These are phyloP conservation scores for Maudiozyma humilis DNA, from an alignment of 1,139 yeast species.

Conservation along the genomic window DNA sequence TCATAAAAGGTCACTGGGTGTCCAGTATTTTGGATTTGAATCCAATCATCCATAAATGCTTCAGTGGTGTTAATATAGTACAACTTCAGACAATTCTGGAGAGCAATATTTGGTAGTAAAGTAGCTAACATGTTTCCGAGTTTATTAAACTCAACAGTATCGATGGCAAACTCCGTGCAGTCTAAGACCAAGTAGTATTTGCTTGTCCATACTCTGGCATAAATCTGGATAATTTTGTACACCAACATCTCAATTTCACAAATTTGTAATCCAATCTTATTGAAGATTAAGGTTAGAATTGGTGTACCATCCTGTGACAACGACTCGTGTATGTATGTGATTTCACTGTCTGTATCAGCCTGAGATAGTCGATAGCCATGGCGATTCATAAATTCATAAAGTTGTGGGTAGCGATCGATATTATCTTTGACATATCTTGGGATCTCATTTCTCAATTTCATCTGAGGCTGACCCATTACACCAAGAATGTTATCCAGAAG, in stretches of 20 bases:
- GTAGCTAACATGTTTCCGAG: constrained; percentile 33
- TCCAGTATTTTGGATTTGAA: constrained; percentile 16
- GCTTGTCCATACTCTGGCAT: constrained; percentile 66
- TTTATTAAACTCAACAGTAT: constrained; percentile 15
- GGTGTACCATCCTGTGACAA: constrained; percentile 70
- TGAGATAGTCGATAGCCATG: constrained; percentile 41
- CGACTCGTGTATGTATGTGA: constrained; percentile 49
- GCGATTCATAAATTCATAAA: constrained; percentile 69
- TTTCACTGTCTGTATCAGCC: constrained; percentile 35
- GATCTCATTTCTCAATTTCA: constrained; percentile 44
- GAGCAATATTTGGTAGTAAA: constrained; percentile 42
- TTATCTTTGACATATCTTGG: constrained; percentile 45
- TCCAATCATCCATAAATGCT: constrained; percentile 34
- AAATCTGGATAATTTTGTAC: constrained; percentile 58
- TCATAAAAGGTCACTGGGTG: constrained; percentile 14
- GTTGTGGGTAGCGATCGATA: constrained; percentile 42
- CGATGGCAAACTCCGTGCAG: constrained; percentile 50
- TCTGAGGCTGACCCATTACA: constrained; percentile 38
- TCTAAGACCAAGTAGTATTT: constrained; percentile 58
- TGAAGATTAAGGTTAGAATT: constrained; percentile 47
- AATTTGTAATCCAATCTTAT: constrained; percentile 36
- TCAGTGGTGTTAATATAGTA: constrained; percentile 57
- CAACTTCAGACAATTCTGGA: constrained; percentile 46
- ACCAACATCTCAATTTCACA: constrained; percentile 50
- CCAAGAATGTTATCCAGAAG: constrained; percentile 31